These are phyloP conservation scores for Kitagawia praeruptora DNA, from an alignment of 129 eudicot genomes.

Conservation along the genomic window DNA sequence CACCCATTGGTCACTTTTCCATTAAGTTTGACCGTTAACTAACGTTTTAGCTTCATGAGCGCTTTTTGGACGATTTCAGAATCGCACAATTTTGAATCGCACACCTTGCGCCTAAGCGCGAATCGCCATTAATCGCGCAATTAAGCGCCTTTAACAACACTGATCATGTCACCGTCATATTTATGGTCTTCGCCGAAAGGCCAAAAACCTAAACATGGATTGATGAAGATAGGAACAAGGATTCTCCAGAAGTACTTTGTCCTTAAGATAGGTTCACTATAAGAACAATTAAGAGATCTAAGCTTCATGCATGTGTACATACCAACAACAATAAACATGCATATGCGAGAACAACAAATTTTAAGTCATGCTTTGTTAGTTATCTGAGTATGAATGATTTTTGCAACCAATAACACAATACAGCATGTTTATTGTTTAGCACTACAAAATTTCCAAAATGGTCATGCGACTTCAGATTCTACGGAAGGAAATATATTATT, in stretches of 20 bases:
- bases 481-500: neutral
- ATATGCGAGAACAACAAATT: neutral
- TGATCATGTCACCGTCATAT: no score
- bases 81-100: no score
- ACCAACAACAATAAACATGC: neutral
- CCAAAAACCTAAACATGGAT: no score
- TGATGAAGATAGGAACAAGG: no score
- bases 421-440: neutral
- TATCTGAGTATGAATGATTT: neutral
- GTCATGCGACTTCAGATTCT: conserved; percentile 1
- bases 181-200: neutral
- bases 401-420: neutral
- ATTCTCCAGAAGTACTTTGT: neutral
- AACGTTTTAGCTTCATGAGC: no score
- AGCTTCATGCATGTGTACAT: neutral
- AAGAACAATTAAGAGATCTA: neutral
- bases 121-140: no score
- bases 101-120: no score
- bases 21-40: no score
- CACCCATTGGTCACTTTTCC: no score
- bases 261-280: neutral
- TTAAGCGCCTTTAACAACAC: no score
- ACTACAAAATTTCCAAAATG: neutral
- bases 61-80: no score
- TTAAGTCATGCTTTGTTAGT: neutral